Base-by-base conservation (phyloP, 768 basidiomycete species). In the Tricholoma furcatifolium region DNA sequence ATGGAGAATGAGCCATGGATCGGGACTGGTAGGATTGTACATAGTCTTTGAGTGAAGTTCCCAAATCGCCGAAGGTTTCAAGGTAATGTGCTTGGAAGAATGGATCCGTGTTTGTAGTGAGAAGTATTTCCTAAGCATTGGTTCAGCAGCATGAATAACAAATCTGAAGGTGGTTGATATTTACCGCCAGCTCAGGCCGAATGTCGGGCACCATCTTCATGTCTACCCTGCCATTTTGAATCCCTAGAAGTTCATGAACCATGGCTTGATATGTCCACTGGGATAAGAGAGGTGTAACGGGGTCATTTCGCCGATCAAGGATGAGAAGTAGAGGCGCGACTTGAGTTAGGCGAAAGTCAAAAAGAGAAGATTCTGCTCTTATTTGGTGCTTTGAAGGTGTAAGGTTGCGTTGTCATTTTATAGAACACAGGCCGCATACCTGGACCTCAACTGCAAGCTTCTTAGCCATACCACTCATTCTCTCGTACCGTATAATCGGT, bases 241-340 rank as follows among this genome's bases (percentile, higher is more conserved):
- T 97, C 2, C 91, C 88, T 6, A 98, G 71, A 12, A 97, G 75
- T 66, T 98, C 97, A 63, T 99, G 97, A 0, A 98, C 97, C 95
- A 98, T 98, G 1, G 96, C 97, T 67, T 98, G 96, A 71, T 98
- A 98, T 21, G 97, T 98, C 97, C 97, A 98, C 69, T 98, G 97
- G 2, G 93, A 93, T 27, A 98, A 77, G 34, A 98, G 72, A 4
- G 97, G 97, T 0, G 97, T 98, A 5, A 98, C 92, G 2, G 97
- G 97, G 64, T 99, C 97, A 69, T 97, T 98, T 57, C 96, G 78
- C 56, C 97, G 82, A 71, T 99, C 97, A 50, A 99, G 79, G 58
- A 99, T 91, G 46, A 99, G 78, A 31, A 99, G 74, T 40, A 98
- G 65, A 6, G 97, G 97, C 2, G 93, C 81, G 7, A 92, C 85